These are phyloP conservation scores for Ogataea wickerhamii DNA, from an alignment of 805 yeast species.

Conservation along the genomic window DNA sequence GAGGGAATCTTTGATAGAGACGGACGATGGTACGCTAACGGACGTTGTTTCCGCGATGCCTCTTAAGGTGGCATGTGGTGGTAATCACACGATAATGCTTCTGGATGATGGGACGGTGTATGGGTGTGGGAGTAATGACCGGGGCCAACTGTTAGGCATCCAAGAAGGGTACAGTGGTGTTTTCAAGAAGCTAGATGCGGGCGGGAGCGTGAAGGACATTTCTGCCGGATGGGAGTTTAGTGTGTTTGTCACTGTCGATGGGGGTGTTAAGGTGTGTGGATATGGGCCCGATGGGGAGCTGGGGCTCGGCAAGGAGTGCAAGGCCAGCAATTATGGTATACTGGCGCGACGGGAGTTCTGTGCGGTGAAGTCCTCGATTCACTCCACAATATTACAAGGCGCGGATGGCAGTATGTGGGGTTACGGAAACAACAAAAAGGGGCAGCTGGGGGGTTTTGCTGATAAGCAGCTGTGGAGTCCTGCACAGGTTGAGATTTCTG, in stretches of 20 bases:
- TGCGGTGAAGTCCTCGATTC: slow-evolving; percentile 38
- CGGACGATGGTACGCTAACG: neutral
- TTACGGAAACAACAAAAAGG: slow-evolving; percentile 68
- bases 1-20: slow-evolving; percentile 9
- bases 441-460: slow-evolving; percentile 41
- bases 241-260: slow-evolving; percentile 40
- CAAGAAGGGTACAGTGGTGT: slow-evolving; percentile 4
- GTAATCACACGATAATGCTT: slow-evolving; percentile 76
- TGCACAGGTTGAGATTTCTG: slow-evolving; percentile 4
- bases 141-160: slow-evolving; percentile 17
- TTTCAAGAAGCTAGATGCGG: slow-evolving; percentile 8
- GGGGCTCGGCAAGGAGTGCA: slow-evolving; percentile 43
- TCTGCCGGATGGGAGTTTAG: slow-evolving; percentile 83
- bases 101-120: slow-evolving; percentile 49
- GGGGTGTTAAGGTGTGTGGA: slow-evolving; percentile 54
- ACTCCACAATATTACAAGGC: slow-evolving; percentile 40
- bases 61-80: slow-evolving; percentile 64
- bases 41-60: slow-evolving; percentile 25
- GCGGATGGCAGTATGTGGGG: slow-evolving; percentile 48
- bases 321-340: slow-evolving; percentile 6
- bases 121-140: slow-evolving; percentile 45
- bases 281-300: slow-evolving; percentile 70
- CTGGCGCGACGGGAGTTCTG: neutral
- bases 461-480: slow-evolving; percentile 27
- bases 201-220: slow-evolving; percentile 40